These are phyloP conservation scores for Parietaria judaica DNA, from an alignment of 306 rosid genomes.

Conservation along the genomic window DNA sequence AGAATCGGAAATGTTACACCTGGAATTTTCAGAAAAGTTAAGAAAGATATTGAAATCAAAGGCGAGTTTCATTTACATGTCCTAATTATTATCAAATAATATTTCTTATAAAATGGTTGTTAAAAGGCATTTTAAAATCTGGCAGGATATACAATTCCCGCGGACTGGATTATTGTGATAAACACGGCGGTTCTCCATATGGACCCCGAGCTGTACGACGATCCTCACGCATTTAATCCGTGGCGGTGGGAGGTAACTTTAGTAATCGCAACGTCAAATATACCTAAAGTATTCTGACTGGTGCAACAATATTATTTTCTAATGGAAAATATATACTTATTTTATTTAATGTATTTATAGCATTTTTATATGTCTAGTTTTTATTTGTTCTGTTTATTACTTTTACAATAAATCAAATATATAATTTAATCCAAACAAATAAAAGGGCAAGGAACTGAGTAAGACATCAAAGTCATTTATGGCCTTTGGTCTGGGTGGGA, in stretches of 20 bases:
- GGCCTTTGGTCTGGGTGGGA: no score
- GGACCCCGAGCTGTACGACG: slow-evolving; percentile 1
- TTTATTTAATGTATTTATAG: no score
- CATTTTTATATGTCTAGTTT: no score
- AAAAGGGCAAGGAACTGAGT: no score
- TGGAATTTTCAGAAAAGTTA: slow-evolving; percentile 8
- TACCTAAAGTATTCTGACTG: not conserved
- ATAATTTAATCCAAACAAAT: no score
- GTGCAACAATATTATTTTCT: no score
- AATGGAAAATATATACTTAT: no score
- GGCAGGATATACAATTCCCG: slow-evolving; percentile 21
- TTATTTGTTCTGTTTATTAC: no score
- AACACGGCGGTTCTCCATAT: slow-evolving; percentile 3
- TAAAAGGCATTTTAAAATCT: not conserved
- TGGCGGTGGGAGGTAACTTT: slow-evolving; percentile 21
- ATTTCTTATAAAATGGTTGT: no score
- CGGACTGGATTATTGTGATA: slow-evolving; percentile 2
- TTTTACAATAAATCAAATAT: no score
- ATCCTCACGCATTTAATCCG: slow-evolving; percentile 6
- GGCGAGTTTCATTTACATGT: not conserved
- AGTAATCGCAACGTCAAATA: not conserved
- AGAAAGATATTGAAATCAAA: slow-evolving; percentile 8
- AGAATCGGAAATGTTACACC: slow-evolving; percentile 13
- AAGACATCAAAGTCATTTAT: no score
- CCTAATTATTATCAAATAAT: not conserved